Evolutionary conservation across 164 flowering plant genomes (phyloP), one percentile per base, ranked within the genome.

Genomic region (Annona cherimola): DNA sequence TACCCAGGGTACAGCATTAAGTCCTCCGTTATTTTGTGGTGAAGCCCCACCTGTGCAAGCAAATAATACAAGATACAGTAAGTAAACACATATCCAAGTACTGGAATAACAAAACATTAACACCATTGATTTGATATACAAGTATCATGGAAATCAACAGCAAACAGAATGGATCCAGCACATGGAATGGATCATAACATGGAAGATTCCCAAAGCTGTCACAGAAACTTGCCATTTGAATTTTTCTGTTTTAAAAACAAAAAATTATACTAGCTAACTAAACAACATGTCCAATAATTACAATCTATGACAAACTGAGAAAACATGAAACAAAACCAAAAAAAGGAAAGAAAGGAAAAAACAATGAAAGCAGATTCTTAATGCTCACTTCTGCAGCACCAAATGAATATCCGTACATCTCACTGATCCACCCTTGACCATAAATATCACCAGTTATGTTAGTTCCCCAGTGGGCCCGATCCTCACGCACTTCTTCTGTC

Each of bases 341-440:
- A 43, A n/a, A 45, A 4, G 9, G 54, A 45, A 8, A 4, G 45
- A 71, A 2, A 73, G 20, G 14, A 16, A 50, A 50, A 11, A 8
- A 50, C 57, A 3, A 50, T 8, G 2, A 2, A 8, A 16, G 5
- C 57, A 50, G 16, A 50, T 8, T 8, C 4, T 14, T 42, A 66
- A 59, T 72, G 79, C 90, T 76, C 81, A 96, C 99, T 81, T 96
- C 98, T 68, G 99, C 93, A 18, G 98, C 99, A 78, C 97, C 99
- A 83, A 96, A 96, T 59, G 99, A 93, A 81, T 96, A 96, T 59
- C 99, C 99, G 81, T 96, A 96, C 99, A 96, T 96, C 81, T 96
- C 99, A 76, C 99, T 96, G 63, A 96, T 96, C 99, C 99, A 96
- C n/a, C 99, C 99, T 75, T 83, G 76, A 8, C 88, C 93, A 82